These are phyloP conservation scores for Capsella rubella DNA, from an alignment of 441 rosid genomes.

Conservation along the genomic window DNA sequence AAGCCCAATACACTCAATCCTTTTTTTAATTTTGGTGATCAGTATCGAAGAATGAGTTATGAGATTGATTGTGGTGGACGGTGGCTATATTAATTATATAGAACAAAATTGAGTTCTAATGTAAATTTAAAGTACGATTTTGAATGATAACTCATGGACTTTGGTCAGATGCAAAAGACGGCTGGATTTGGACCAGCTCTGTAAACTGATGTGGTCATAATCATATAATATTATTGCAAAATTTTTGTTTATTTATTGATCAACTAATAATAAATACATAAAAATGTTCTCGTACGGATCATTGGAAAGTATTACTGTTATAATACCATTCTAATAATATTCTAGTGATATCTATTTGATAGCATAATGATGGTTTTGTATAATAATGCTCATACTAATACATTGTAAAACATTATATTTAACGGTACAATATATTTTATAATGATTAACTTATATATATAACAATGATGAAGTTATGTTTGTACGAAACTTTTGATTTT, in stretches of 20 bases:
- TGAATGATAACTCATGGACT: slow-evolving; percentile 21
- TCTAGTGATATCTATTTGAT: no score
- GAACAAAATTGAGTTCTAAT: slow-evolving; percentile 16
- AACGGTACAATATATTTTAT: not conserved
- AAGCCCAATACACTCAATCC: slow-evolving; percentile 6
- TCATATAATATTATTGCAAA: slow-evolving; percentile 9
- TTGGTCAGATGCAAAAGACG: slow-evolving; percentile 40
- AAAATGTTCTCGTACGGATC: slow-evolving; percentile 6
- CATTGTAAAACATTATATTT: not conserved
- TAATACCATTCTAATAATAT: no score
- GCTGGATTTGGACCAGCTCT: slow-evolving; percentile 36
- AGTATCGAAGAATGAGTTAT: not conserved
- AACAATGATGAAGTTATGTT: not conserved
- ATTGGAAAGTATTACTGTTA: no score
- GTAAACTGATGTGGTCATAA: slow-evolving; percentile 11
- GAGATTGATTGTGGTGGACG: slow-evolving; percentile 34
- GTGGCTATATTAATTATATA: slow-evolving; percentile 32
- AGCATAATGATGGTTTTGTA: not conserved
- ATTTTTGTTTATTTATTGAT: not conserved
- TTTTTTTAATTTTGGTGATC: not conserved
- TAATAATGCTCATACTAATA: no score
- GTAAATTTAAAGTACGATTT: slow-evolving; percentile 24
- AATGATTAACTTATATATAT: not conserved
- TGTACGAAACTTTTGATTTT: not conserved
- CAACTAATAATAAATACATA: not conserved